Conservation (phyloP, 345 rosid species). For the Corchorus olitorius region DNA sequence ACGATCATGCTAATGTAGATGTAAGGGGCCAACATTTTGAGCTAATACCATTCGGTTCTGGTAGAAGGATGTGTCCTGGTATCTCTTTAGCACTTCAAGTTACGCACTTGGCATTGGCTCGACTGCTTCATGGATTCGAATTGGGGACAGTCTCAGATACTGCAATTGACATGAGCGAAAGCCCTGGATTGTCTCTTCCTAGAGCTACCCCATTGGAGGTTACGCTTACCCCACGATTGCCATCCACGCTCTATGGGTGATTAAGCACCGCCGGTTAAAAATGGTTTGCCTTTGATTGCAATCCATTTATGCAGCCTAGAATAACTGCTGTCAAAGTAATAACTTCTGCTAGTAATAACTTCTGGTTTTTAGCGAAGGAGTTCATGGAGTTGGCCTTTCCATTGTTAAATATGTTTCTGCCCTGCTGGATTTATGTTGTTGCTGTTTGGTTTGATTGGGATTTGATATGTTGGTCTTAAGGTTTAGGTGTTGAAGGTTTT, state of each 20-base stretch:
- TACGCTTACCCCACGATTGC: conserved; percentile 42
- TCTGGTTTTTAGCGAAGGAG: too few relatives aligned
- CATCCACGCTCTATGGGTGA: conserved; percentile 13
- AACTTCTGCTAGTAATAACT: too few relatives aligned
- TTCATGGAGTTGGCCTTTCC: too few relatives aligned
- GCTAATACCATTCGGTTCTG: conserved; percentile 57
- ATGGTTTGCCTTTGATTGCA: too few relatives aligned
- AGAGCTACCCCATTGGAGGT: conserved; percentile 52
- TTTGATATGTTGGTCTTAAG: too few relatives aligned
- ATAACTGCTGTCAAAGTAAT: too few relatives aligned
- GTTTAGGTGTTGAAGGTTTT: too few relatives aligned
- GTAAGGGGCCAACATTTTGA: conserved; percentile 46
- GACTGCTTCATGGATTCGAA: conserved; percentile 50
- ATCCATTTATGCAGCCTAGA: too few relatives aligned
- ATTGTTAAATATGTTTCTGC: too few relatives aligned
- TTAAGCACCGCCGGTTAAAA: too few relatives aligned
- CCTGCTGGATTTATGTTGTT: too few relatives aligned
- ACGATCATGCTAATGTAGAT: conserved; percentile 35
- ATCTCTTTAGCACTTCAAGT: conserved; percentile 43
- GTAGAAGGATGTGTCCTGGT: conserved; percentile 57
- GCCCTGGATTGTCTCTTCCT: conserved; percentile 43
- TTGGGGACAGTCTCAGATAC: conserved; percentile 21
- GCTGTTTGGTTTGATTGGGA: too few relatives aligned
- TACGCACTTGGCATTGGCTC: conserved; percentile 40
- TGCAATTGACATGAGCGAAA: conserved; percentile 44